Evolutionary conservation across 495 filamentous ascomycete genomes (phyloP).

Genomic region (Xylaria scruposa): DNA sequence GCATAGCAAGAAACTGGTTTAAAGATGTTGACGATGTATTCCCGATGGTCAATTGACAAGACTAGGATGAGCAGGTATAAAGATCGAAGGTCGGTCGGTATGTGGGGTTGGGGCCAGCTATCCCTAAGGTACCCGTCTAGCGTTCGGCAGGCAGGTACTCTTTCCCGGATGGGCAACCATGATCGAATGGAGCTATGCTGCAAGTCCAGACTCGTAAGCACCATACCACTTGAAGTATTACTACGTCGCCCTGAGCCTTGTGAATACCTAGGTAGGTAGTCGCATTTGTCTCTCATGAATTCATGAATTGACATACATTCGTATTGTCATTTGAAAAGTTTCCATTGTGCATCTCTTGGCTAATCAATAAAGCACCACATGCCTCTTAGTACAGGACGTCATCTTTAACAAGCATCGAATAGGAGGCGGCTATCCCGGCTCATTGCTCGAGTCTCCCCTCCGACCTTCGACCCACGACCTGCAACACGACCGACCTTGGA

Average conservation of each 20-base stretch:
- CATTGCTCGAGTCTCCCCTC: slow-evolving; percentile 17
- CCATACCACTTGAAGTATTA: slow-evolving; percentile 18
- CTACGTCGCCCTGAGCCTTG: slow-evolving; percentile 4
- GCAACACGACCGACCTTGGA: not conserved
- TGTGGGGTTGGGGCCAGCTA: not conserved
- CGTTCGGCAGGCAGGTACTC: not conserved
- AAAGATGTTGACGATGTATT: not conserved
- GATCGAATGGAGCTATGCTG: slow-evolving; percentile 5
- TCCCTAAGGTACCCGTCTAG: not conserved
- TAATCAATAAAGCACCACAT: not conserved
- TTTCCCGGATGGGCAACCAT: not conserved
- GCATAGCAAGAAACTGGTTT: not conserved
- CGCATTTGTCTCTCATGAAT: slow-evolving; percentile 10
- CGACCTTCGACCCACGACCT: slow-evolving; percentile 19
- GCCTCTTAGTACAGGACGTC: not conserved
- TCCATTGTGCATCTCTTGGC: slow-evolving; percentile 11
- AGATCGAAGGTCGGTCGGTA: not conserved
- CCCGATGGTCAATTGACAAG: not conserved
- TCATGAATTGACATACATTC: slow-evolving; percentile 1
- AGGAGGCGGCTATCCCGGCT: slow-evolving; percentile 25
- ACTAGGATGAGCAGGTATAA: not conserved
- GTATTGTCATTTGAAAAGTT: slow-evolving; percentile 4
- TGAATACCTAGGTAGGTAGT: slow-evolving; percentile 7
- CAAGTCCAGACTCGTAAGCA: not conserved
- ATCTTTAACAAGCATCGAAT: slow-evolving; percentile 1